Conservation (phyloP, 2,329 filamentous ascomycete species). For the Alternaria hordeiaustralica region DNA sequence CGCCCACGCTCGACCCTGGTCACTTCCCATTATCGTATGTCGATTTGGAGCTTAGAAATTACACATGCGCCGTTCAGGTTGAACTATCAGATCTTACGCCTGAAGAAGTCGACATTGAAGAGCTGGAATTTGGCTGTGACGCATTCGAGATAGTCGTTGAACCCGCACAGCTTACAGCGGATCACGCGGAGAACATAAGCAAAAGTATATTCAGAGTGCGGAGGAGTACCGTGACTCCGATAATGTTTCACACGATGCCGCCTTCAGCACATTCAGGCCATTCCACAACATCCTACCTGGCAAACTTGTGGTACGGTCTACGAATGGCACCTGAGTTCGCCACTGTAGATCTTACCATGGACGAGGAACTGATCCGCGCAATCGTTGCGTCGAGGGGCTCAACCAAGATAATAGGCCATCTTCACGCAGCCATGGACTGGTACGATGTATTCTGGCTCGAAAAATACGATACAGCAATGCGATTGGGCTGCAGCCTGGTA, state of each 20-base stretch:
- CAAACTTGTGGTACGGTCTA: constrained; percentile 65
- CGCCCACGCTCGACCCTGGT: constrained; percentile 65
- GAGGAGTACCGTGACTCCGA: constrained; percentile 63
- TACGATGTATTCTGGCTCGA: constrained; percentile 61
- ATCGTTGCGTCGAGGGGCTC: constrained; percentile 60
- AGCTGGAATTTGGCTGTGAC: constrained; percentile 69
- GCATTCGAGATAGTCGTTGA: constrained; percentile 69
- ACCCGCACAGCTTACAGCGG: constrained; percentile 25
- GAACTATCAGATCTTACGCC: constrained; percentile 64
- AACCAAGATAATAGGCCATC: constrained; percentile 68
- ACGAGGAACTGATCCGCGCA: constrained; percentile 59
- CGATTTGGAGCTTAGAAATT: constrained; percentile 64
- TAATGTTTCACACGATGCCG: constrained; percentile 49
- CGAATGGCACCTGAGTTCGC: constrained; percentile 68
- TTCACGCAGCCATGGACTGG: constrained; percentile 62
- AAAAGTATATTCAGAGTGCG: constrained; percentile 65
- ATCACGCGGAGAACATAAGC: constrained; percentile 57
- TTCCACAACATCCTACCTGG: constrained; percentile 55
- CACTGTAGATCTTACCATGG: constrained; percentile 66
- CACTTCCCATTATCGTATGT: constrained; percentile 67
- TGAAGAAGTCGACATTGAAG: constrained; percentile 66
- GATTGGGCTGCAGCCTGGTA: constrained; percentile 66
- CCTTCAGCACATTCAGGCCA: constrained; percentile 27
- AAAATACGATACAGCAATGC: constrained; percentile 64
- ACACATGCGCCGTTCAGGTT: constrained; percentile 71